A percentile compares a stretch with the other conserved stretches of the same genome.
These are phyloP conservation scores for Moniliella sp. DNA, from an alignment of 1,284 basidiomycete species.

Conservation along the genomic window DNA sequence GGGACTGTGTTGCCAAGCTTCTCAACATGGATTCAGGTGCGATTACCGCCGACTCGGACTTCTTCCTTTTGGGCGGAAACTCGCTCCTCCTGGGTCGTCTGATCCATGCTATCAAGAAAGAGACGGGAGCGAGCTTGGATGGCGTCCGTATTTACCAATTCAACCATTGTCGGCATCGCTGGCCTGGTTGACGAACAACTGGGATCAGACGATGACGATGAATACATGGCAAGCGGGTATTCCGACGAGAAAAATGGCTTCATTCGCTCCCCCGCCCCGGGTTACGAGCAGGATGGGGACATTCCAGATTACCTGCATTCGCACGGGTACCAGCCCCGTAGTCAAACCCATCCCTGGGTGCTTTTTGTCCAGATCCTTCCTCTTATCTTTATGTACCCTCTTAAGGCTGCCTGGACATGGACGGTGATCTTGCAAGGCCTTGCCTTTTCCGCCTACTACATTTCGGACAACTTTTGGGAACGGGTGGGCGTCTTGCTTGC, in stretches of 20 bases:
- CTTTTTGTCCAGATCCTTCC: slow-evolving; percentile 25
- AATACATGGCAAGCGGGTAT: slow-evolving; percentile 18
- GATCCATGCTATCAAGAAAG: slow-evolving; percentile 27
- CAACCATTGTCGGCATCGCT: slow-evolving; percentile 28
- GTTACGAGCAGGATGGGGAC: slow-evolving; percentile 19
- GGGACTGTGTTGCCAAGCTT: slow-evolving; percentile 28
- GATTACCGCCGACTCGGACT: slow-evolving; percentile 31
- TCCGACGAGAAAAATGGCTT: slow-evolving; percentile 21
- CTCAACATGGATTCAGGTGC: slow-evolving; percentile 29
- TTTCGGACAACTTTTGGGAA: slow-evolving; percentile 30
- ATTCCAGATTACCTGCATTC: slow-evolving; percentile 18
- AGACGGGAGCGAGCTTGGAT: slow-evolving; percentile 24
- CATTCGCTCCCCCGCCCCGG: slow-evolving; percentile 9
- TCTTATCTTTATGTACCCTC: slow-evolving; percentile 28
- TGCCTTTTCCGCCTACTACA: slow-evolving; percentile 31
- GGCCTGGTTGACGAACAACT: slow-evolving; percentile 21
- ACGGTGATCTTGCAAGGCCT: slow-evolving; percentile 30
- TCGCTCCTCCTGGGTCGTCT: slow-evolving; percentile 27
- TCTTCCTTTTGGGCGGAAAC: slow-evolving; percentile 31
- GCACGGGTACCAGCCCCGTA: slow-evolving; percentile 27
- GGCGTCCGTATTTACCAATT: slow-evolving; percentile 30
- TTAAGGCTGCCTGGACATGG: slow-evolving; percentile 33
- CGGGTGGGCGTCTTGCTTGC: slow-evolving; percentile 25
- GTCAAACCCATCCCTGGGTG: slow-evolving; percentile 26
- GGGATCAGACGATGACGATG: slow-evolving; percentile 16